Evolutionary conservation across 1,284 basidiomycete genomes (phyloP), one percentile per base, ranked within the genome.

Genomic region (Boletus semigastroideus): DNA sequence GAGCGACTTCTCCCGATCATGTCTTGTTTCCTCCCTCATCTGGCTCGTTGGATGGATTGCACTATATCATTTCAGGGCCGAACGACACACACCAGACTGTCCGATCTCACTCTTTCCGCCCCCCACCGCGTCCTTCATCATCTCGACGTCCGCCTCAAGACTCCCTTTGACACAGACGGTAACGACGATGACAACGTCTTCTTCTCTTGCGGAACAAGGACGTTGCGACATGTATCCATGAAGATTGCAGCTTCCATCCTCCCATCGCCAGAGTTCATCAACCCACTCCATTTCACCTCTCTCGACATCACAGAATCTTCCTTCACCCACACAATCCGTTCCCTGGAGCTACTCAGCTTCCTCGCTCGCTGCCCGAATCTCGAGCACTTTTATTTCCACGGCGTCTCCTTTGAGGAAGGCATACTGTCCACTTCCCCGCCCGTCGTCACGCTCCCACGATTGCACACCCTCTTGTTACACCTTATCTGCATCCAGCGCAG

Each of bases 401-500:
- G 86, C 10, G 77, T 76, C 65, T 75, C 77, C n/a, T 75, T 73
- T 44, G 75, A 78, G 42, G 74, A 75, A 49, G 66, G 67, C 16
- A 52, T 63, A 16, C 52, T 64, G 16, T 49, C 48, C 25, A 50
- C 62, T 5, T 54, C 64, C 2, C 70, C 75, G 5, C 73, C 73
- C 9, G 60, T 82, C 39, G 77, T 80, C 44, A 59, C 61, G 12
- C 76, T 90, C 17, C 80, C 79, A 20, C 71, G 72, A 41, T 75
- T 90, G 49, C 77, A 77, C 42, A 76, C 74, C 9, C 69, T 90
- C 14, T 71, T 77, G 28, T 59, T 90, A 22, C 75, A 78, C 45
- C 75, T 74, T 59, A 81, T 84, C 12, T 86, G 82, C 62, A 78
- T 77, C 51, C 77, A 82, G 5, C 83, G 87, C 48, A 74, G 76